Evolutionary conservation across 2,329 filamentous ascomycete genomes (phyloP), one percentile per base, ranked within the genome.

Genomic region (Diaporthe capsici): DNA sequence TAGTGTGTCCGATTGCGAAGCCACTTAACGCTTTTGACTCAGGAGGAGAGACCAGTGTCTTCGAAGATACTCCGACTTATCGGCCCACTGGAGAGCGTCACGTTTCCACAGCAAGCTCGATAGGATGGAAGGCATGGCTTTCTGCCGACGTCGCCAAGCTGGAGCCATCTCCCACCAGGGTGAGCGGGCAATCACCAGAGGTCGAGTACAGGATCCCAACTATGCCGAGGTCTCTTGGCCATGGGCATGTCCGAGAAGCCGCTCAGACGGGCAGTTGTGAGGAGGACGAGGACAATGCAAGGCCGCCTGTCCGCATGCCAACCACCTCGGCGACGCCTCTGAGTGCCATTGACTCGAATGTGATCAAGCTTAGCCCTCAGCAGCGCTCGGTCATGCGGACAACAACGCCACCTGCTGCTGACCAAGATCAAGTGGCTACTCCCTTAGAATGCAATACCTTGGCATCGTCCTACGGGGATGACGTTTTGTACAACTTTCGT

Each of bases 91-190:
- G 84, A 25, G 82, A 83, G 61, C 82, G 86, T n/a, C 81, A 83
- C 1, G 78, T 80, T 4, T 88, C 86, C 1, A 84, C 84, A 0
- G 83, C 83, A 8, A 88, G 88, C 74, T 90, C 88, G 3, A 81
- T 85, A 12, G 85, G 85, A n/a, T 86, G 85, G 85, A 85, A 84
- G 76, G 81, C 79, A 1, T 84, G 82, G 82, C 81, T 86, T 76
- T 83, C 84, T 3, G 81, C 82, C 15, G 83, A 85, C 75, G 80
- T 85, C n/a, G 81, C 80, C 51, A 84, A 82, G 70, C 77, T 84
- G 3, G 83, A 86, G 72, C 73, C 76, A 12, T 76, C 77, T 12
- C 75, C 78, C 0, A 74, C 78, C 4, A 78, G 72, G 17, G 76
- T 81, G 57, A 81, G 79, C 44, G 78, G 79, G 3, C 71, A 81